phyloP scores from a whole-genome alignment of 768 basidiomycete species.

The Mycena amicta region DNA sequence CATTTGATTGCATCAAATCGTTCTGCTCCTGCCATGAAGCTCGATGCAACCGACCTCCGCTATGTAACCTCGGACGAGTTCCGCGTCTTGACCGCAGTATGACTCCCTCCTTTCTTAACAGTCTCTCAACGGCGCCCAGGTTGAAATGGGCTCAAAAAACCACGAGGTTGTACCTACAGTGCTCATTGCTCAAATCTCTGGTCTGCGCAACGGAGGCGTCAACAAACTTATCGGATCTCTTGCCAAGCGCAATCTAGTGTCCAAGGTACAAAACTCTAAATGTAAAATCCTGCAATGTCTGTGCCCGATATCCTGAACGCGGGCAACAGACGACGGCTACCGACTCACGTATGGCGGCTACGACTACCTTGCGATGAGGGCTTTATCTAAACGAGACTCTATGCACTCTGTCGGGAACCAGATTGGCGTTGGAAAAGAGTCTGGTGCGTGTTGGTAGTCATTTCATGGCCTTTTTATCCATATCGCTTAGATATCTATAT shows the following conservation, averaged over 20 bases:
- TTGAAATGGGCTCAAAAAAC: conserved; percentile 98
- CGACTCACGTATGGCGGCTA: conserved; percentile 98
- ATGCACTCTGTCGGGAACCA: conserved; percentile 94
- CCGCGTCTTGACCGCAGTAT: conserved; percentile 90
- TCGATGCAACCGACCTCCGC: conserved; percentile 92
- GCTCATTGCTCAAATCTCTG: conserved; percentile 90
- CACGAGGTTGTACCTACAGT: conserved; percentile 92
- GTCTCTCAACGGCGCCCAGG: conserved; percentile 48
- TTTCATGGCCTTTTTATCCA: too few relatives aligned
- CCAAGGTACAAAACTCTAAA: conserved; percentile 88
- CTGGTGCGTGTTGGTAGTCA: conserved; percentile 71
- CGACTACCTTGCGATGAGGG: conserved; percentile 92
- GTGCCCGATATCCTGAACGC: conserved; percentile 3
- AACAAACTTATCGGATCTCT: conserved; percentile 90
- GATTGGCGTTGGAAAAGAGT: conserved; percentile 98
- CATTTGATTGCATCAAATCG: too few relatives aligned
- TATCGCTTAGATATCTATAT: conserved; percentile 75
- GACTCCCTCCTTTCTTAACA: too few relatives aligned
- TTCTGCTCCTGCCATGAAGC: conserved; percentile 74
- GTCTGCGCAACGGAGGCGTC: conserved; percentile 88
- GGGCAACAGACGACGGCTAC: conserved; percentile 86
- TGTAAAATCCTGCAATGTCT: conserved; percentile 50
- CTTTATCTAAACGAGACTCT: conserved; percentile 87
- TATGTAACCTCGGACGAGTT: conserved; percentile 94
- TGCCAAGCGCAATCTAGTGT: conserved; percentile 89